Conservation (phyloP, 495 filamentous ascomycete genomes). For the Apodospora peruviana region DNA sequence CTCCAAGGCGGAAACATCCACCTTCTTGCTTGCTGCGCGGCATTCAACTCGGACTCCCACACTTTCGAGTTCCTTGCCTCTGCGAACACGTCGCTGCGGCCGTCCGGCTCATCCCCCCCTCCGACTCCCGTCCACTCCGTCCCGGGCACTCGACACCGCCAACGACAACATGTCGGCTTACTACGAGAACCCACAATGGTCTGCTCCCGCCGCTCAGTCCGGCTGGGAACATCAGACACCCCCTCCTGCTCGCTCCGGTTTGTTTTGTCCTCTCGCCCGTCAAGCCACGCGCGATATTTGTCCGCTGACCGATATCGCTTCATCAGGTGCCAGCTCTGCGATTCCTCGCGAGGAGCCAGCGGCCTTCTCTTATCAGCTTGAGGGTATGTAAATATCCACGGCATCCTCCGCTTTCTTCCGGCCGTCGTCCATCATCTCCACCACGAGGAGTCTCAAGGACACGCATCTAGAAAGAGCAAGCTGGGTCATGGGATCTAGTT, state of each 20-base stretch:
- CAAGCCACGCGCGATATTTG: not conserved
- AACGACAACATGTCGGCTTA: constrained; percentile 63
- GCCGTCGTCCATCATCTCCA: not conserved
- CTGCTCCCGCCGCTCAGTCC: constrained; percentile 57
- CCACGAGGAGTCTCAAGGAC: not conserved
- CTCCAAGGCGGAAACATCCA: constrained; percentile 14
- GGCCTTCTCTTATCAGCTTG: constrained; percentile 85
- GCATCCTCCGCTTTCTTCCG: not conserved
- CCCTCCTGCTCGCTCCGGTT: constrained; percentile 83
- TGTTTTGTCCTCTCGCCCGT: constrained; percentile 11
- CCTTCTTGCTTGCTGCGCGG: not conserved
- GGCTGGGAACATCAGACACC: constrained; percentile 74
- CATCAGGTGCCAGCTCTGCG: constrained; percentile 67
- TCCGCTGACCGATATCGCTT: constrained; percentile 31
- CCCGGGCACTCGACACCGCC: constrained; percentile 7
- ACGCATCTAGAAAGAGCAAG: not conserved
- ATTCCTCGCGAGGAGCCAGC: constrained; percentile 70
- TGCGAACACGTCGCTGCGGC: constrained; percentile 25
- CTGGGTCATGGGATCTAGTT: not conserved
- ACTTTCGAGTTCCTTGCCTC: too few species aligned
- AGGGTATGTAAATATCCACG: constrained; percentile 61
- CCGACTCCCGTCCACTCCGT: constrained; percentile 14
- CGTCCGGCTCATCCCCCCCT: too few species aligned
- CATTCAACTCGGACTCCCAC: too few species aligned
- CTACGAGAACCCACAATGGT: constrained; percentile 84